Conservation (phyloP, 805 yeast genomes). For the Candida germanica region DNA sequence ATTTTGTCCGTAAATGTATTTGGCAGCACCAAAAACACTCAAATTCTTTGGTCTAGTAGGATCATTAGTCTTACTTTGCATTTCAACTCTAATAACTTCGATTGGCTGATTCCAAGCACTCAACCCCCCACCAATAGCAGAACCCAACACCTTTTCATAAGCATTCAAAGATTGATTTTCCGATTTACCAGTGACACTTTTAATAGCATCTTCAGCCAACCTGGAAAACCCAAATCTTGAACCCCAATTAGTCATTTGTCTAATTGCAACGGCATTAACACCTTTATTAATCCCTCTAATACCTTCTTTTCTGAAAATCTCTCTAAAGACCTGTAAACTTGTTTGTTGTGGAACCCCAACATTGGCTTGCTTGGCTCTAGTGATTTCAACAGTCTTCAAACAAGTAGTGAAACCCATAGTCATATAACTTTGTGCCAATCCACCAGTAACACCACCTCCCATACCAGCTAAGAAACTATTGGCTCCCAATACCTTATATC, state of each 20-base stretch:
- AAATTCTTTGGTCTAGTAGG: slow-evolving; percentile 94
- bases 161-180: slow-evolving; percentile 61
- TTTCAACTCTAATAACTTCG: slow-evolving; percentile 95
- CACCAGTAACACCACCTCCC: slow-evolving; percentile 94
- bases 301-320: slow-evolving; percentile 83
- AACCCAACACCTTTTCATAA: slow-evolving; percentile 76
- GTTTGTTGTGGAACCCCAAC: slow-evolving; percentile 67
- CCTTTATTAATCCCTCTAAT: slow-evolving; percentile 94
- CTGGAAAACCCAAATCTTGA: slow-evolving; percentile 92
- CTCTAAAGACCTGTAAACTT: slow-evolving; percentile 81
- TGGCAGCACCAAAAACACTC: slow-evolving; percentile 70
- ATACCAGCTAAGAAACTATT: slow-evolving; percentile 79
- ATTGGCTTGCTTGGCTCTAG: slow-evolving; percentile 71
- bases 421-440: slow-evolving; percentile 92
- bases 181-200: slow-evolving; percentile 57
- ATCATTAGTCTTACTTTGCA: slow-evolving; percentile 93
- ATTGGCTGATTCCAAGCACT: slow-evolving; percentile 99
- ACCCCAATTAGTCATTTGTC: slow-evolving; percentile 99
- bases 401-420: slow-evolving; percentile 99
- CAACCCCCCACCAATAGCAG: slow-evolving; percentile 94
- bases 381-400: slow-evolving; percentile 98
- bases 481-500: slow-evolving; percentile 59
- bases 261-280: slow-evolving; percentile 97
- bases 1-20: slow-evolving; percentile 75
- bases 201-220: slow-evolving; percentile 83